Evolutionary conservation across 2,329 filamentous ascomycete species (phyloP).

Genomic region (Penicillium sp.): DNA sequence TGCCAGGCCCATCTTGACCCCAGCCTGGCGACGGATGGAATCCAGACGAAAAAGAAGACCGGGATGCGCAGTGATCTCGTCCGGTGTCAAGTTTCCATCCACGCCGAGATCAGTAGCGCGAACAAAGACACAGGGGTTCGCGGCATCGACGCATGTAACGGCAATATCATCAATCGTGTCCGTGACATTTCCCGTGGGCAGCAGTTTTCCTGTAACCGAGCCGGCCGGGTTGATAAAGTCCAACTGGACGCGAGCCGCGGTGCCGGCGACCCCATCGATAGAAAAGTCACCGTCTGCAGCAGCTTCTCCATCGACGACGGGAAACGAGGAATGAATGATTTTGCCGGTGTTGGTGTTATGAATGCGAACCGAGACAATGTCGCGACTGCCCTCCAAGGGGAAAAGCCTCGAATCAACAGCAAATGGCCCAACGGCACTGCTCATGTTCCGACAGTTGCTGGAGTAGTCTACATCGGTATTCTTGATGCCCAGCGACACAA

Average conservation of each 20-base stretch:
- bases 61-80: constrained; percentile 48
- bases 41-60: constrained; percentile 49
- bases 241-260: constrained; percentile 53
- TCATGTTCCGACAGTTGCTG: constrained; percentile 74
- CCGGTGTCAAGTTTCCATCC: constrained; percentile 45
- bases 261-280: constrained; percentile 61
- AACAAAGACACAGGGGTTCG: constrained; percentile 61
- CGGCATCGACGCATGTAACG: constrained; percentile 58
- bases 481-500: constrained; percentile 62
- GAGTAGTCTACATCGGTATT: constrained; percentile 59
- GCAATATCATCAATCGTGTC: constrained; percentile 49
- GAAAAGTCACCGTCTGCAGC: constrained; percentile 51
- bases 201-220: constrained; percentile 57
- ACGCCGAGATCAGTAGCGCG: constrained; percentile 49
- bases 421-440: constrained; percentile 60
- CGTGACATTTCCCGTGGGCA: constrained; percentile 55
- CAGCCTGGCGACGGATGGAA: constrained; percentile 53
- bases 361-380: constrained; percentile 50
- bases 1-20: constrained; percentile 58
- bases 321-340: constrained; percentile 55
- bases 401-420: constrained; percentile 54
- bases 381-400: constrained; percentile 21
- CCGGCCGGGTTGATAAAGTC: constrained; percentile 60
- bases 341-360: constrained; percentile 69
- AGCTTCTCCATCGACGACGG: constrained; percentile 47